These are phyloP conservation scores for Hypoxylon sp. DNA, from an alignment of 2,329 filamentous ascomycete species.

Conservation along the genomic window DNA sequence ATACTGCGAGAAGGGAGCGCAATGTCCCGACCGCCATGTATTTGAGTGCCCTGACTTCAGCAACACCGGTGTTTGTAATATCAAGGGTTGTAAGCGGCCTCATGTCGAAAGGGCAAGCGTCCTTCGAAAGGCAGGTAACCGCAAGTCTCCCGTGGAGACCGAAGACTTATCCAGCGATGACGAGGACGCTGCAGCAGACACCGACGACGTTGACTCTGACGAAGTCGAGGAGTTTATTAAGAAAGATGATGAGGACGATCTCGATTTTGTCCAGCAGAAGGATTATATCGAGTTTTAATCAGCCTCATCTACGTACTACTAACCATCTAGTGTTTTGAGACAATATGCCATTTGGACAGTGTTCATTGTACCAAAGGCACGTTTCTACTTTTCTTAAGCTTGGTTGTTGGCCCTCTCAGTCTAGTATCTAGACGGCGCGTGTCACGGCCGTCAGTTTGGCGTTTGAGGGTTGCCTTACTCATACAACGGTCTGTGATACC, in stretches of 20 bases:
- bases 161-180: slow-evolving; percentile 86
- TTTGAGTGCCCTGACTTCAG: slow-evolving; percentile 96
- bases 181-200: slow-evolving; percentile 76
- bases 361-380: slow-evolving; percentile 18
- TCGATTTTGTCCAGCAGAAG: slow-evolving; percentile 70
- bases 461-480: slow-evolving; percentile 41
- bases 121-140: slow-evolving; percentile 76
- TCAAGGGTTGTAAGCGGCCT: slow-evolving; percentile 84
- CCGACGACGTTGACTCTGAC: slow-evolving; percentile 86
- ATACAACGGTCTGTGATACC: slow-evolving; percentile 42
- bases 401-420: slow-evolving; percentile 27
- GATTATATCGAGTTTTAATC: slow-evolving; percentile 71
- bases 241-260: slow-evolving; percentile 67
- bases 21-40: slow-evolving; percentile 86
- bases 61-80: slow-evolving; percentile 88
- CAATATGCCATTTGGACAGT: slow-evolving; percentile 34
- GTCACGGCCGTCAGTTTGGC: slow-evolving; percentile 34
- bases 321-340: slow-evolving; percentile 43
- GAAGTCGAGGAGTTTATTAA: slow-evolving; percentile 76
- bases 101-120: slow-evolving; percentile 91
- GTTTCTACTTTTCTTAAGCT: slow-evolving; percentile 21
- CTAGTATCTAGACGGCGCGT: slow-evolving; percentile 35
- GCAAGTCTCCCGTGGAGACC: slow-evolving; percentile 63
- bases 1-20: slow-evolving; percentile 86
- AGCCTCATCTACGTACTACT: slow-evolving; percentile 43